These are phyloP conservation scores for Taxillus chinensis DNA, from an alignment of 164 flowering plant species.

Conservation along the genomic window DNA sequence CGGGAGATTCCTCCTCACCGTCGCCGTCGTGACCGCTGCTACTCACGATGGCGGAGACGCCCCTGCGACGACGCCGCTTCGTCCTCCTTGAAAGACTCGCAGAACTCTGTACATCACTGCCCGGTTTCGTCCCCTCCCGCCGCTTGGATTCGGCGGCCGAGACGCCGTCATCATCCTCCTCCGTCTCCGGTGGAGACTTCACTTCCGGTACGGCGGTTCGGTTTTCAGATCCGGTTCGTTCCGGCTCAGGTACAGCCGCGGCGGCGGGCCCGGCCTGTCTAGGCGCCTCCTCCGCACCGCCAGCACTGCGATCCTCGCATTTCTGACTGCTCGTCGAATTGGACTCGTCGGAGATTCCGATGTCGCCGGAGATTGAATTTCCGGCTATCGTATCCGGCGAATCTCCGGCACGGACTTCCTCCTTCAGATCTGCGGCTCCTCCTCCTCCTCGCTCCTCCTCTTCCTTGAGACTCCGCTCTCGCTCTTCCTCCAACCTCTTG, in stretches of 20 bases:
- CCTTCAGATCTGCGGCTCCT: not conserved
- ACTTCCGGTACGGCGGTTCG: not conserved
- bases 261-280: conserved; percentile 1
- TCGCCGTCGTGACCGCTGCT: conserved; percentile 15
- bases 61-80: conserved; percentile 10
- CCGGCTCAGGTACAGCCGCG: not conserved
- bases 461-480: conserved; percentile 10
- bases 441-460: not conserved
- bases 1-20: conserved; percentile 18
- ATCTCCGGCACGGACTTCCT: not conserved
- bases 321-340: conserved; percentile 18
- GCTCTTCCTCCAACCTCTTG: conserved; percentile 26
- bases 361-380: conserved; percentile 6
- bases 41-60: conserved; percentile 1
- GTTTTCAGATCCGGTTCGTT: not conserved
- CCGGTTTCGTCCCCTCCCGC: conserved; percentile 9
- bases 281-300: not conserved
- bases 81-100: conserved; percentile 3
- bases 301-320: not conserved
- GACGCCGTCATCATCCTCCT: not conserved
- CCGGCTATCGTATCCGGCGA: not conserved
- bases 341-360: conserved; percentile 19
- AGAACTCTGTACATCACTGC: conserved; percentile 19
- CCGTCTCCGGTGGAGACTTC: conserved; percentile 4
- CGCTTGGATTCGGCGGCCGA: not conserved